Evolutionary conservation across 1,284 basidiomycete species (phyloP), one percentile per base, ranked within the genome.

Genomic region (Lentinula novae-zelandiae): DNA sequence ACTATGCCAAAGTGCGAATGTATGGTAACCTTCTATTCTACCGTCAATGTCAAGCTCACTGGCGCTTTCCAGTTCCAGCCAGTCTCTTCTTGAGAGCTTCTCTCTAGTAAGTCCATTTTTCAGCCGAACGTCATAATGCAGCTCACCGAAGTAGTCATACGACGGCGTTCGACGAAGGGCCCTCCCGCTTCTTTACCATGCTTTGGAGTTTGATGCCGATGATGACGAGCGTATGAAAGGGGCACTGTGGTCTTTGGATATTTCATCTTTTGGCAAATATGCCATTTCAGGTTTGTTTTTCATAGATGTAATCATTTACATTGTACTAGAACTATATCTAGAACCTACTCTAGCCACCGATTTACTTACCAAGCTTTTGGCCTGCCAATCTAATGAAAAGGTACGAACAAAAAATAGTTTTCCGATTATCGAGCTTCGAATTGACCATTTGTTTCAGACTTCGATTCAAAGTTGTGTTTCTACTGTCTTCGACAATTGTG

Each of bases 221-320:
- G 92, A 94, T 67, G 93, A 58, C 38, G 54, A 96, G 72, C 82
- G 89, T 49, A 93, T 95, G 86, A 97, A 98, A 76, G 93, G 93
- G 13, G 94, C 95, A 0, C 75, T 98, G 9, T 95, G 93, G 82
- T 89, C 93, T 4, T 75, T 98, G 33, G 89, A 89, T 65, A 77
- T 79, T 33, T 78, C 85, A 13, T 78, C 79, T 5, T 87, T 91
- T 63, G 84, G 85, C 72, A 86, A 82, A 71, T 87, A 86, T 72
- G 85, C 86, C 0, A 77, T 84, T 27, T 74, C 78, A 53, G 84
- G 85, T 85, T 65, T 62, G 76, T 65, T 7, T 52, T 20, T 40
- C 42, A 44, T 20, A 60, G 3, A n/a, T 36, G 53, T 13, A 56
- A 13, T 39, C 36, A 15, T 13, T 39, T 20, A 20, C 34, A 52